Evolutionary conservation across 305 asterid species (phyloP), one percentile per base, ranked within the genome.

Genomic region (Fraxinus platypoda): DNA sequence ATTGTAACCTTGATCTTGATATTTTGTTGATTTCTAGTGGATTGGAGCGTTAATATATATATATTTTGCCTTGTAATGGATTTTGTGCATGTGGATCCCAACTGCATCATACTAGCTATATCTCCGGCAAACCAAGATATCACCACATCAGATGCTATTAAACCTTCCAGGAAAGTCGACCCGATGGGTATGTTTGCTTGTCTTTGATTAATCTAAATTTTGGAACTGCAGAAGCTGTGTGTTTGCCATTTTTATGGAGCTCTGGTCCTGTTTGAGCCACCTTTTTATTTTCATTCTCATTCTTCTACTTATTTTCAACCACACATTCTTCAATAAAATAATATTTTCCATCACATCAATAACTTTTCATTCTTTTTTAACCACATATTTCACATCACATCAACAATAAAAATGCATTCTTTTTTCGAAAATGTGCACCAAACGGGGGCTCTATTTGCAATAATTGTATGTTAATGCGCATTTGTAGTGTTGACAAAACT

Each of bases 71-170:
- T 9, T 7, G 12, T 19, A 59, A 13, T 46, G 4, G 6, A 59
- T 2, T 19, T 21, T 59, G 26, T 59, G 73, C 37, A 8, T 80
- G 59, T 83, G 87, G 81, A 95, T 98, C 99, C 99, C 81, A 94
- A 94, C 89, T 84, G 93, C 86, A 90, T 95, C 86, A 95, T 95
- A 82, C 89, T 95, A 83, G 97, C 98, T 84, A 94, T 95, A 83
- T 93, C 98, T 83, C 98, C 98, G 13, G 98, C 98, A 2, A 95
- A 95, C 85, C 98, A 95, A 84, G 99, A 95, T 88, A 95, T 95
- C 23, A 97, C 99, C 6, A 95, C 99, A 9, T 95, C 98, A 5
- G 99, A 95, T 90, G 99, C 99, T 82, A 94, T 95, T 66, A 95
- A 95, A 85, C 89, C 94, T 85, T 83, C 99, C 2, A 90, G 85